Evolutionary conservation across 306 rosid species (phyloP).

Genomic region (Astragalus glycyphyllos): DNA sequence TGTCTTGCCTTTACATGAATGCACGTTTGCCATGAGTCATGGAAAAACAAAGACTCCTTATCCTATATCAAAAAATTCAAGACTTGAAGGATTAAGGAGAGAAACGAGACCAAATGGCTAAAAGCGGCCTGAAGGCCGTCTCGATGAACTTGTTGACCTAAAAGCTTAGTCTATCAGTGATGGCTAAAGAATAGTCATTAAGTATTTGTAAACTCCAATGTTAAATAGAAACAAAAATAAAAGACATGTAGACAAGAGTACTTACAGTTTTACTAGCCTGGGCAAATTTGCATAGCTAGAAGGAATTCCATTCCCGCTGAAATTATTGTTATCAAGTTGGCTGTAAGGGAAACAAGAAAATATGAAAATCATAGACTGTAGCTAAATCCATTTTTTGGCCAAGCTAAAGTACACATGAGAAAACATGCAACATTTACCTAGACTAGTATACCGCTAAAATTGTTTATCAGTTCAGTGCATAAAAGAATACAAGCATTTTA

Average conservation of each 20-base stretch:
- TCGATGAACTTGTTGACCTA: slow-evolving; percentile 1
- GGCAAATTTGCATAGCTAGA: slow-evolving; percentile 47
- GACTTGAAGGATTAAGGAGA: slow-evolving; percentile 8
- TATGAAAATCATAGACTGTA: slow-evolving; percentile 9
- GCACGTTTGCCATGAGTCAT: slow-evolving; percentile 13
- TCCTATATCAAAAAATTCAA: slow-evolving; percentile 26
- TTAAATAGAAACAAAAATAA: slow-evolving; percentile 21
- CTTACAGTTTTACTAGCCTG: slow-evolving; percentile 54
- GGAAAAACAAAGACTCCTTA: slow-evolving; percentile 3
- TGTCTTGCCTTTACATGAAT: slow-evolving; percentile 13
- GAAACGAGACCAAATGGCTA: slow-evolving; percentile 4
- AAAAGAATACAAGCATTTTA: slow-evolving; percentile 13
- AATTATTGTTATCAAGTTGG: slow-evolving; percentile 62
- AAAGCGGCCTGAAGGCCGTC: slow-evolving; percentile 4
- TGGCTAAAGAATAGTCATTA: slow-evolving; percentile 12
- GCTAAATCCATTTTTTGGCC: slow-evolving; percentile 6
- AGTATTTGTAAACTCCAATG: slow-evolving; percentile 27
- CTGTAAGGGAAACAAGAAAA: slow-evolving; percentile 45
- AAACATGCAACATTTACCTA: not conserved
- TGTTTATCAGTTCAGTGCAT: slow-evolving; percentile 5
- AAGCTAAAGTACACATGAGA: slow-evolving; percentile 23
- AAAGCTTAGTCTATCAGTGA: not conserved
- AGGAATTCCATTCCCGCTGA: slow-evolving; percentile 53
- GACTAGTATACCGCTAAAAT: not conserved
- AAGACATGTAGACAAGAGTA: slow-evolving; percentile 15